phyloP scores from a whole-genome alignment of 2,329 filamentous ascomycete genomes.

The Monosporascus cannonballus region DNA sequence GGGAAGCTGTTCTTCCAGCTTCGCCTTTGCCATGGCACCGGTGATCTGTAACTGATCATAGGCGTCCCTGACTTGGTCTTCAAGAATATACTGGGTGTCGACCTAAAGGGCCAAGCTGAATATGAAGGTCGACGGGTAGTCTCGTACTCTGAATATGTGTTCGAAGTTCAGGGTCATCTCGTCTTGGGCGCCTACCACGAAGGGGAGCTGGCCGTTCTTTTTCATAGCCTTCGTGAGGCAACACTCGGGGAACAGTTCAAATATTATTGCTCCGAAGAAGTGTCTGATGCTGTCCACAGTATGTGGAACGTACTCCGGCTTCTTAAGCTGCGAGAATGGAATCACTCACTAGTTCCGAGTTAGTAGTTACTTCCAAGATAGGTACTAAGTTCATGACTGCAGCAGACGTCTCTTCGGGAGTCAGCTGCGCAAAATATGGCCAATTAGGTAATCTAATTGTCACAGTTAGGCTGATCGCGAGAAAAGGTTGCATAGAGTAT shows the following conservation, averaged over 20 bases:
- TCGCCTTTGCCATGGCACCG: slow-evolving; percentile 6
- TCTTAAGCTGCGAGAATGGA: slow-evolving; percentile 2
- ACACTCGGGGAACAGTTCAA: slow-evolving; percentile 17
- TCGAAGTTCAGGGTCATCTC: slow-evolving; percentile 21
- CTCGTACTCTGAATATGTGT: slow-evolving; percentile 11
- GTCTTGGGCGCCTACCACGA: slow-evolving; percentile 18
- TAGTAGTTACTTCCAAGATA: neutral
- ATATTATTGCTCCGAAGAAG: slow-evolving; percentile 13
- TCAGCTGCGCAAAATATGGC: too few species aligned
- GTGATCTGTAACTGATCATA: slow-evolving; percentile 17
- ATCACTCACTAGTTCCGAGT: slow-evolving; percentile 4
- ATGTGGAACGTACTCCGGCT: slow-evolving; percentile 14
- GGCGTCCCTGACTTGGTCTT: slow-evolving; percentile 11
- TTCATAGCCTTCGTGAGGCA: slow-evolving; percentile 22
- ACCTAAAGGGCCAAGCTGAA: slow-evolving; percentile 24
- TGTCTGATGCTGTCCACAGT: slow-evolving; percentile 8
- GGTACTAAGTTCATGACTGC: too few species aligned
- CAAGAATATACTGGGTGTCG: slow-evolving; percentile 26
- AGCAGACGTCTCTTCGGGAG: too few species aligned
- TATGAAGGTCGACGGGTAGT: slow-evolving; percentile 17
- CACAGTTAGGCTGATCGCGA: too few species aligned
- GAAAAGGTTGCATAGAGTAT: too few species aligned
- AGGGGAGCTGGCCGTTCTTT: slow-evolving; percentile 9
- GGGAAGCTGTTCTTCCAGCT: slow-evolving; percentile 7
- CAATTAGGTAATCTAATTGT: too few species aligned